These are phyloP conservation scores for Annulohypoxylon nitens DNA, from an alignment of 495 filamentous ascomycete genomes.

Conservation along the genomic window DNA sequence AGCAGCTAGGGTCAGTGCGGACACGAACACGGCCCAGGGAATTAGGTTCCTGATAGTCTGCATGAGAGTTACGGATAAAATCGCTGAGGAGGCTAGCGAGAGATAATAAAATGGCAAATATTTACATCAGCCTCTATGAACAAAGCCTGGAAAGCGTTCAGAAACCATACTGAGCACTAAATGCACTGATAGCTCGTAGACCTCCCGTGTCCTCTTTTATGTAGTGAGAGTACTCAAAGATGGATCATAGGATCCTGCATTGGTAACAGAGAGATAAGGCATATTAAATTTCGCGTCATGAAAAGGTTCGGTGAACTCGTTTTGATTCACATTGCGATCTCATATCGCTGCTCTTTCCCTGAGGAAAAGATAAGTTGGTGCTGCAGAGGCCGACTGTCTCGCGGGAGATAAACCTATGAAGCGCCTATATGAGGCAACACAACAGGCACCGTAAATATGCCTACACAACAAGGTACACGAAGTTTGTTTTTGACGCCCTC, in stretches of 20 bases:
- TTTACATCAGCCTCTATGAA: background rate
- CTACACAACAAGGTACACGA: slow-evolving; percentile 20
- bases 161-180: background rate
- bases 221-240: background rate
- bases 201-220: background rate
- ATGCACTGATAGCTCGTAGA: background rate
- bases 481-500: slow-evolving; percentile 12
- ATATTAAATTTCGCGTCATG: background rate
- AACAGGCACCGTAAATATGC: slow-evolving; percentile 5
- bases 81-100: background rate
- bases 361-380: slow-evolving; percentile 3
- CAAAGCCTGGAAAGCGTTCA: background rate
- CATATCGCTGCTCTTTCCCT: background rate
- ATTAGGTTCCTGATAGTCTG: slow-evolving; percentile 3
- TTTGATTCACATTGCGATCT: background rate
- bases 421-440: slow-evolving; percentile 16
- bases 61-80: slow-evolving; percentile 12
- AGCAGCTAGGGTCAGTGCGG: slow-evolving; percentile 2
- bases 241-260: slow-evolving; percentile 10
- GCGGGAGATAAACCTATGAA: slow-evolving; percentile 13
- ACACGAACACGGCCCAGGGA: slow-evolving; percentile 12
- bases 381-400: slow-evolving; percentile 6
- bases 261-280: background rate
- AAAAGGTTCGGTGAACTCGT: background rate
- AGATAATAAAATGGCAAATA: background rate